Conservation (phyloP, 805 yeast genomes). For the Ogataea saltuana region DNA sequence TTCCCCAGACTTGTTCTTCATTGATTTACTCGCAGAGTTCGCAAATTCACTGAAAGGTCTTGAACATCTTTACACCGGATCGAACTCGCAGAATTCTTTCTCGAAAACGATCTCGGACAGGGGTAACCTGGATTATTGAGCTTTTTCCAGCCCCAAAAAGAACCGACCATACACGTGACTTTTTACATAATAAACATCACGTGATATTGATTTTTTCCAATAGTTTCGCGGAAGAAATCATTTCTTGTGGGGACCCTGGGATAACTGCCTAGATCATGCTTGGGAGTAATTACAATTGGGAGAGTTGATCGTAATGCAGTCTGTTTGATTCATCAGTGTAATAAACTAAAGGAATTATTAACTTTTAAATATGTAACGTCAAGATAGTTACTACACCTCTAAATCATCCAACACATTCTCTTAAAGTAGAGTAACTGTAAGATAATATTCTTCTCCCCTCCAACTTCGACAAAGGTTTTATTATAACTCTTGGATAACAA, state of each 20-base stretch:
- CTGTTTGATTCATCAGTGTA: conserved; percentile 11
- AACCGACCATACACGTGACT: too few species aligned
- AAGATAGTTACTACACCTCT: conserved; percentile 12
- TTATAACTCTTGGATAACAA: conserved; percentile 11
- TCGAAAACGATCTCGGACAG: not conserved
- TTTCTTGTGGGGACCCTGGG: too few species aligned
- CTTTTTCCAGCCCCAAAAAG: too few species aligned
- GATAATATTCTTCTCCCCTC: conserved; percentile 6
- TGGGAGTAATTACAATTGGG: too few species aligned
- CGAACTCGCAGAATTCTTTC: not conserved
- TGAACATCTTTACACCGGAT: conserved; percentile 11
- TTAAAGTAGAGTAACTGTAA: conserved; percentile 6
- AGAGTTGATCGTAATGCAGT: conserved; percentile 13
- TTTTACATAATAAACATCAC: too few species aligned
- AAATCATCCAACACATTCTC: conserved; percentile 13
- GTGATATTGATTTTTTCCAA: too few species aligned
- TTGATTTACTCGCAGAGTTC: too few species aligned
- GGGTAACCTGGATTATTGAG: too few species aligned
- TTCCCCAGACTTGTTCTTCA: conserved; percentile 8
- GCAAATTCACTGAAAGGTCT: too few species aligned
- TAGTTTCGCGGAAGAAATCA: too few species aligned
- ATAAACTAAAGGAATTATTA: conserved; percentile 16
- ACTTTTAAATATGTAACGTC: conserved; percentile 15
- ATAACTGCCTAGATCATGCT: too few species aligned
- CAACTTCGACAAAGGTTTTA: conserved; percentile 5